phyloP scores from a whole-genome alignment of 2,329 filamentous ascomycete species.

The Nothophoma quercina region DNA sequence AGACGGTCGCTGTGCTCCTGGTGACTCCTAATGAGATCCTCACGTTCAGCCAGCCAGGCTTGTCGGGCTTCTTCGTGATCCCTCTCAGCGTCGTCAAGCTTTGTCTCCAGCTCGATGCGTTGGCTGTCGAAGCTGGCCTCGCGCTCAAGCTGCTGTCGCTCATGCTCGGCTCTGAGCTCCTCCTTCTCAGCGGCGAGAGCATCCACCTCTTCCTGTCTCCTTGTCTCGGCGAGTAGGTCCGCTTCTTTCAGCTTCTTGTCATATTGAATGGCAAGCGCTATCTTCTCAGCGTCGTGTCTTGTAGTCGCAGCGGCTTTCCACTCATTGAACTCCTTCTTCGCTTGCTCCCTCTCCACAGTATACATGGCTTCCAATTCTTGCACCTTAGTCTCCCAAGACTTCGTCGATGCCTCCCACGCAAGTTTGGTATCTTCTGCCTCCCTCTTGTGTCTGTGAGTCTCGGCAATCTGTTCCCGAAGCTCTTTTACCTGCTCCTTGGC shows the following conservation, averaged over 20 bases:
- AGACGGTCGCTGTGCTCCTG: slow-evolving; percentile 60
- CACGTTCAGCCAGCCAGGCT: slow-evolving; percentile 56
- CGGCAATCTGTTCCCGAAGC: slow-evolving; percentile 56
- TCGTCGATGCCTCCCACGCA: slow-evolving; percentile 43
- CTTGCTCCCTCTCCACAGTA: slow-evolving; percentile 45
- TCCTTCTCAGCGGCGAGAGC: slow-evolving; percentile 45
- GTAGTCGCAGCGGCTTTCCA: slow-evolving; percentile 50
- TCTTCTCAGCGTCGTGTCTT: slow-evolving; percentile 49
- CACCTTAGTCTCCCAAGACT: slow-evolving; percentile 54
- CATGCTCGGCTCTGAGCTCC: slow-evolving; percentile 42
- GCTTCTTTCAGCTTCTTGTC: slow-evolving; percentile 55
- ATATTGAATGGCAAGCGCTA: slow-evolving; percentile 50
- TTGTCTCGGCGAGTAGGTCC: slow-evolving; percentile 58
- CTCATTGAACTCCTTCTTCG: slow-evolving; percentile 52
- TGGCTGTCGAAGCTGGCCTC: slow-evolving; percentile 53
- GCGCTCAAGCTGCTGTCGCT: slow-evolving; percentile 48
- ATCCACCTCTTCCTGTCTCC: slow-evolving; percentile 54
- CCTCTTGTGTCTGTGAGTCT: slow-evolving; percentile 54
- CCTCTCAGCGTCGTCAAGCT: slow-evolving; percentile 48
- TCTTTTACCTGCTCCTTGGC: slow-evolving; percentile 62
- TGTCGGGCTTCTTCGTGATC: slow-evolving; percentile 55
- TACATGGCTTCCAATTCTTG: slow-evolving; percentile 53
- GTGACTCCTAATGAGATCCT: slow-evolving; percentile 49
- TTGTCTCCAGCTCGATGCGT: slow-evolving; percentile 54
- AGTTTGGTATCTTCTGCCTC: slow-evolving; percentile 44